phyloP scores from a whole-genome alignment of 2,329 filamentous ascomycete species.

The Diaporthe vaccinii region DNA sequence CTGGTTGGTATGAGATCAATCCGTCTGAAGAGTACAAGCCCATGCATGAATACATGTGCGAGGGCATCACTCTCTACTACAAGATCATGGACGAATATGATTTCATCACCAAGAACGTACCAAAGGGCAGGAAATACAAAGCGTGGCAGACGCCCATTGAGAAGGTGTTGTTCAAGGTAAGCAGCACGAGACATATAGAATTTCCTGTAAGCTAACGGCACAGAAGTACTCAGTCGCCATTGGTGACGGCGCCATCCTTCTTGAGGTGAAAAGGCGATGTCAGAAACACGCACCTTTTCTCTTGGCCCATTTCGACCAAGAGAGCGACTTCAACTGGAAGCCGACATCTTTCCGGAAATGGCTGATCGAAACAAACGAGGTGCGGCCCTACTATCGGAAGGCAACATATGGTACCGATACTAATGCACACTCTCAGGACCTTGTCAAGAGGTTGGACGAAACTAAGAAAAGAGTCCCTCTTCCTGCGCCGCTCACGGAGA shows the following conservation, averaged over 20 bases:
- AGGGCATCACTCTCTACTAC: slow-evolving; percentile 76
- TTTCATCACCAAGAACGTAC: slow-evolving; percentile 43
- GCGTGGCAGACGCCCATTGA: slow-evolving; percentile 48
- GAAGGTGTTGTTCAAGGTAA: slow-evolving; percentile 54
- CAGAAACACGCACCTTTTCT: slow-evolving; percentile 65
- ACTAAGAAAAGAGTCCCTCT: slow-evolving; percentile 13
- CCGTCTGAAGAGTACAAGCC: slow-evolving; percentile 69
- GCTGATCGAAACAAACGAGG: slow-evolving; percentile 52
- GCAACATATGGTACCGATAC: slow-evolving; percentile 10
- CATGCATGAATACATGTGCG: slow-evolving; percentile 71
- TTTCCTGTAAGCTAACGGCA: slow-evolving; percentile 33
- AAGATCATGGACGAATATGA: slow-evolving; percentile 71
- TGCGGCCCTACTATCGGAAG: not conserved
- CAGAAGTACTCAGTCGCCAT: slow-evolving; percentile 63
- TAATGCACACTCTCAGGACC: slow-evolving; percentile 42
- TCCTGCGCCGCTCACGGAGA: slow-evolving; percentile 3
- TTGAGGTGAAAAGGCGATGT: slow-evolving; percentile 63
- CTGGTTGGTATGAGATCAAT: slow-evolving; percentile 78
- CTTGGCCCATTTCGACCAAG: slow-evolving; percentile 64
- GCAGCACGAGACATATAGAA: not conserved
- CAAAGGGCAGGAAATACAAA: slow-evolving; percentile 52
- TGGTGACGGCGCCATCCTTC: slow-evolving; percentile 65
- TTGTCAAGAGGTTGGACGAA: slow-evolving; percentile 38
- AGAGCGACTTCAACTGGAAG: slow-evolving; percentile 57
- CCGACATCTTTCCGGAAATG: slow-evolving; percentile 63